A percentile compares a stretch with the other conserved stretches of the same genome.
Conservation (phyloP, 768 basidiomycete species). For the Auricularia auricula-judae region DNA sequence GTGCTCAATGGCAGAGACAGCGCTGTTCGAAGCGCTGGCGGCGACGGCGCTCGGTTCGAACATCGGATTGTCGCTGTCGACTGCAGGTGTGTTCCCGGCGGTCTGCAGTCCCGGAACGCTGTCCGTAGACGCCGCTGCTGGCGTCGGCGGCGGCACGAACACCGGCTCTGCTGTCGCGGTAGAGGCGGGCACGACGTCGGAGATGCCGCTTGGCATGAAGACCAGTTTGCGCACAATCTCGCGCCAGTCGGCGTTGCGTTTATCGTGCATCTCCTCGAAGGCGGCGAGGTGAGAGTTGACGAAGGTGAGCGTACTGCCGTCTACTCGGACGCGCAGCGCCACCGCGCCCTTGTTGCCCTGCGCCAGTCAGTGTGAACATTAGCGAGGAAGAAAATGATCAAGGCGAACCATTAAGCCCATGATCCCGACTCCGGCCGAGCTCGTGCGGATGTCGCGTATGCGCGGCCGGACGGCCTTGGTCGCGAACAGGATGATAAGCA, state of each 20-base stretch:
- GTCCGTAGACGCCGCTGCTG: not conserved
- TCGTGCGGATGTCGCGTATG: conserved; percentile 42
- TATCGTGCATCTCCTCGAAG: conserved; percentile 68
- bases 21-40: not conserved
- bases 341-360: conserved; percentile 81
- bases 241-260: conserved; percentile 62
- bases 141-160: not conserved
- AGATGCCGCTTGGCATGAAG: conserved; percentile 23
- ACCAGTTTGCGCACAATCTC: conserved; percentile 50
- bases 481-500: conserved; percentile 60
- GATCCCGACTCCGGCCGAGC: conserved; percentile 58
- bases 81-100: not conserved
- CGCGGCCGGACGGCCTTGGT: conserved; percentile 38
- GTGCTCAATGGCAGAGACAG: not conserved
- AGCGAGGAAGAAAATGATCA: not conserved
- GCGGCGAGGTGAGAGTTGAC: conserved; percentile 79
- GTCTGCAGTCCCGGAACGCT: not conserved
- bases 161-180: not conserved
- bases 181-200: not conserved
- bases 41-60: not conserved
- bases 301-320: conserved; percentile 45
- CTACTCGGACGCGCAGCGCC: conserved; percentile 47
- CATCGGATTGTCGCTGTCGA: not conserved
- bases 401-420: conserved; percentile 62
- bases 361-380: not conserved